Evolutionary conservation across 352 stramenopile species (phyloP), one percentile per base, ranked within the genome.

Genomic region (Globisporangium alternatum): DNA sequence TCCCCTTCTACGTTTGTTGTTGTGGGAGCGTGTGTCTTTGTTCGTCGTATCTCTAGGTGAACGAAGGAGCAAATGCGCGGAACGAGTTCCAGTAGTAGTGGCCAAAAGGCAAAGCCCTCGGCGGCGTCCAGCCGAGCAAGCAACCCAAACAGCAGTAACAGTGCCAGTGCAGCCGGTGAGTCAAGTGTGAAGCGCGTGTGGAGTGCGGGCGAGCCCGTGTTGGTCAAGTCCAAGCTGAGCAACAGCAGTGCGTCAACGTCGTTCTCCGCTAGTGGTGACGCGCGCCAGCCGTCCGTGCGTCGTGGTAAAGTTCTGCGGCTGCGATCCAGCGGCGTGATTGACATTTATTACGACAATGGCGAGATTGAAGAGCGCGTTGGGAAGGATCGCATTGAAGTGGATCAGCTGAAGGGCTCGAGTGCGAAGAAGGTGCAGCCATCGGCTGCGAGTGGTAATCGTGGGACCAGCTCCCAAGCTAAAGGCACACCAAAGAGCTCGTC

Each of bases 321-420:
- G 57, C 72, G 71, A 35, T 73, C 76, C 49, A 84, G 65, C 57
- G 79, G 76, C 10, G 48, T 70, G 22, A 75, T 85, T 15, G 78
- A 88, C 51, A 74, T 85, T 30, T 80, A 76, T 57, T 85, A 83
- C 55, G 75, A 80, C 43, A 83, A 82, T 39, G 77, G 75, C 1
- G 69, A 77, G 33, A 52, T 86, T 25, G 79, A 88, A 48, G 72
- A 88, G 60, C 66, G 69, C 28, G 75, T 83, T 15, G 55, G 56
- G 4, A 76, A 71, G 47, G 73, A 84, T 9, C 78, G 78, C 49
- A 64, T 87, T 22, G 64, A 60, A 30, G 35, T 30, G 28, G 41
- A 56, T 13, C 28, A 55, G 19, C 6, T 44, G 17, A 67, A 67
- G 44, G 17, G 41, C 9, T 45, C 49, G 3, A 28, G 33, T 25